Base-by-base conservation (phyloP, 495 filamentous ascomycete genomes). In the Penicillium mononematosum region DNA sequence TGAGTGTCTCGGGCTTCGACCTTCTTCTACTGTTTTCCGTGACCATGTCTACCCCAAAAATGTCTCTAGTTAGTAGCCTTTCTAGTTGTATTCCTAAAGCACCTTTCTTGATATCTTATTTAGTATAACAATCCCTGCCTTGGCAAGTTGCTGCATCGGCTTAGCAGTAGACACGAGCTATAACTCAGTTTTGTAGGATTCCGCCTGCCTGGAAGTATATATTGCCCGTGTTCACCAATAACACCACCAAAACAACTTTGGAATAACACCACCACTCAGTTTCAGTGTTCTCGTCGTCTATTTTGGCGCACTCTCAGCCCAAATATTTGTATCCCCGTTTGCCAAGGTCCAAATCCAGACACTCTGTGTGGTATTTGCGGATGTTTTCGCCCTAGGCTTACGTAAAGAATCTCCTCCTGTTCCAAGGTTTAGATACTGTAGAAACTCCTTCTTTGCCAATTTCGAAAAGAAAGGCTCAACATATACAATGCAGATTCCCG, bases 341-440 rank as follows among this genome's bases (percentile, higher is more conserved):
- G 65, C 69, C 14, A 63, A 68, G 22, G 63, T 79, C 3, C 78
- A 76, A 17, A 32, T 77, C 46, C 79, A 75, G 77, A 72, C 70
- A 3, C 77, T 38, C 53, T 78, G 8, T 34, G 50, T 78, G 8
- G 69, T 72, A 52, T 75, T 77, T 45, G 68, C 54, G 12, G 67
- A 73, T 31, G 76, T 75, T 29, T 60, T 77, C 5, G 63, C 62
- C 17, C 61, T 81, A 9, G 75, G 70, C 8, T 68, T 79, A n/a
- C 8, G 14, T 80, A 3, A 70, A 81, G 61, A 76, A 84, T 55
- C 84, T 86, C 66, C 75, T 77, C 10, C 63, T 85, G 34, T 2
- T n/a, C n/a, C n/a, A n/a, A n/a, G 20, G 20, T 70, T 87, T 19
- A 81, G 83, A 6, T 87, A 86, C 67, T 85, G 82, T 79, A 78